Evolutionary conservation across 225 moss, liverwort and hornwort species (phyloP).

Genomic region (Anthoceros angustus): DNA sequence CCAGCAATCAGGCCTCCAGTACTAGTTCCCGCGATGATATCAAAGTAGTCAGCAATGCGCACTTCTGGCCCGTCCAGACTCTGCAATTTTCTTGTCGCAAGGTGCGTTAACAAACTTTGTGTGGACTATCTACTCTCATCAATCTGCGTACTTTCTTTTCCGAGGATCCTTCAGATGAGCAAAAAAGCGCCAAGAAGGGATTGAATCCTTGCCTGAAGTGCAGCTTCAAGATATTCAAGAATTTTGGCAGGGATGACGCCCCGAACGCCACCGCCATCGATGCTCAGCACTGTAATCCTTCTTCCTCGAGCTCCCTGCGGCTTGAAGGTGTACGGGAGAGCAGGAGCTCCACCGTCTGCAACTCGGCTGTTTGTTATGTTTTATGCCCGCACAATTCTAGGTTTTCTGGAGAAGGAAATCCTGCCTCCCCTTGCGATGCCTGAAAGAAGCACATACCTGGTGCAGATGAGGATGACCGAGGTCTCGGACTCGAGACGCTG

Average conservation of each 20-base stretch:
- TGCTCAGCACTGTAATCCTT: constrained; percentile 33
- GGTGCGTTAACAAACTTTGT: neutral
- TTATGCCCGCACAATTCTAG: too few relatives aligned
- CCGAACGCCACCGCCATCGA: constrained; percentile 42
- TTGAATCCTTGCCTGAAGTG: constrained; percentile 32
- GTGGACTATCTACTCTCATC: neutral
- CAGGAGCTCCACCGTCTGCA: too few relatives aligned
- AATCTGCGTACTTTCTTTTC: neutral
- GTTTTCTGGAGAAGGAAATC: too few relatives aligned
- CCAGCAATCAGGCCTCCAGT: constrained; percentile 17
- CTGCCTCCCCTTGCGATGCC: too few relatives aligned
- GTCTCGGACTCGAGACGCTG: too few relatives aligned
- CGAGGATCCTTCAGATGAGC: too few relatives aligned
- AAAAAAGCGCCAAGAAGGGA: constrained; percentile 31
- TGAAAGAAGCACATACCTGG: too few relatives aligned
- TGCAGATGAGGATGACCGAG: too few relatives aligned
- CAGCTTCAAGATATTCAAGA: constrained; percentile 26
- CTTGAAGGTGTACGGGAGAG: too few relatives aligned
- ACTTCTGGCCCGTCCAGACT: constrained; percentile 14
- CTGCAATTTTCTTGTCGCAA: constrained; percentile 7
- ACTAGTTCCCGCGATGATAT: constrained; percentile 18
- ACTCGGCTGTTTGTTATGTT: too few relatives aligned
- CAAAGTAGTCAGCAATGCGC: constrained; percentile 23
- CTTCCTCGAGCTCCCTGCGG: constrained; percentile 7
- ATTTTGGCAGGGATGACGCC: constrained; percentile 32